Conservation (phyloP, 345 rosid genomes). For the Kandelia obovata region DNA sequence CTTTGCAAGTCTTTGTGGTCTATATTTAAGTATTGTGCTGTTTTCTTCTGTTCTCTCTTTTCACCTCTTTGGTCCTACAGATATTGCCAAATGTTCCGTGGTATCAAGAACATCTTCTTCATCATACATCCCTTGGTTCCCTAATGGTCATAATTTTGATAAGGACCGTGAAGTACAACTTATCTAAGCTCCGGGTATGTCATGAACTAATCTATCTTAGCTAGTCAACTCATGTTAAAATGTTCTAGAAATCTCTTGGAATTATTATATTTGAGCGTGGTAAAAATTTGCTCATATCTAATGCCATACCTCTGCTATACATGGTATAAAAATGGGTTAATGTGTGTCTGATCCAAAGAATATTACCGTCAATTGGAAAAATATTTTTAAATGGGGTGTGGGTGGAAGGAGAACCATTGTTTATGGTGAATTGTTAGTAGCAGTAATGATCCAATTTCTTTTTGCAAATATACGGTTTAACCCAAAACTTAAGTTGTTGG, state of each 20-base stretch:
- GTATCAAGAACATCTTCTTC: slow-evolving; percentile 96
- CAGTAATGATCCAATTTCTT: too few relatives aligned
- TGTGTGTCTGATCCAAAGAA: too few relatives aligned
- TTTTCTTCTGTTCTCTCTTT: neutral
- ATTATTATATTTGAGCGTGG: neutral
- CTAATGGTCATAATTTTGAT: slow-evolving; percentile 81
- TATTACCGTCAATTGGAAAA: too few relatives aligned
- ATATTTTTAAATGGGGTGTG: too few relatives aligned
- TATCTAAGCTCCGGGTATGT: slow-evolving; percentile 95
- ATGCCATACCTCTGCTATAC: neutral
- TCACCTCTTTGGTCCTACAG: slow-evolving; percentile 27
- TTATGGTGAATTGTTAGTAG: too few relatives aligned
- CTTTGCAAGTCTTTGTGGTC: slow-evolving; percentile 1
- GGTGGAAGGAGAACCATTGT: too few relatives aligned
- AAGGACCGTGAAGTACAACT: slow-evolving; percentile 94
- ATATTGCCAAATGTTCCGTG: slow-evolving; percentile 83
- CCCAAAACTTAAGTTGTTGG: too few relatives aligned
- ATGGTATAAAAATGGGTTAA: too few relatives aligned
- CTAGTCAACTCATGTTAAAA: slow-evolving; percentile 7
- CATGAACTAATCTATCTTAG: slow-evolving; percentile 12
- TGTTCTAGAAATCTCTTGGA: neutral
- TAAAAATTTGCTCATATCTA: neutral
- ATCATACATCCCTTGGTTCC: slow-evolving; percentile 94
- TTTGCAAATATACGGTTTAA: too few relatives aligned
- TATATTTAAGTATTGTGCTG: slow-evolving; percentile 14